Conservation (phyloP, 2,329 filamentous ascomycete genomes). For the Tolypocladium amazonense region DNA sequence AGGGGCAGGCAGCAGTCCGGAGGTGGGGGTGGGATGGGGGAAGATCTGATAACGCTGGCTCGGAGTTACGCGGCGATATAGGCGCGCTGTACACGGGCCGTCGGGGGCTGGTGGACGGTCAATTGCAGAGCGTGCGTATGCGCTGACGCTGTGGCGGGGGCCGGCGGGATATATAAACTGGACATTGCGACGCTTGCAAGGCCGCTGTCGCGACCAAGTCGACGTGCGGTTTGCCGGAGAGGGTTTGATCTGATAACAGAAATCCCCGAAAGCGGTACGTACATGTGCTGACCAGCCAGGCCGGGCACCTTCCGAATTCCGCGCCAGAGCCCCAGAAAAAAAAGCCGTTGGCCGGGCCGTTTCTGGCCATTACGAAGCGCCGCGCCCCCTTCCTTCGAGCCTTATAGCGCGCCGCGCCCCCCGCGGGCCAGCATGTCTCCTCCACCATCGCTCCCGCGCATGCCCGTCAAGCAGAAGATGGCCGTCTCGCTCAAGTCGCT, state of each 20-base stretch:
- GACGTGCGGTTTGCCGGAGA: not conserved
- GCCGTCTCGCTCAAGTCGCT: slow-evolving; percentile 25
- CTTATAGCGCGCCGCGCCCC: not conserved
- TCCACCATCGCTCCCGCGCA: slow-evolving; percentile 10
- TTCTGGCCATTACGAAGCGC: not conserved
- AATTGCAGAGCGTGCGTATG: not conserved
- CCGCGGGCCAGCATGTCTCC: not conserved
- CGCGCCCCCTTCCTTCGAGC: not conserved
- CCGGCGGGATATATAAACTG: not conserved
- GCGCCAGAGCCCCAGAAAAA: not conserved
- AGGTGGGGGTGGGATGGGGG: not conserved
- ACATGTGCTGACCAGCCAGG: not conserved
- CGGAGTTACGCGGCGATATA: slow-evolving; percentile 9
- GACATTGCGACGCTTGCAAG: not conserved
- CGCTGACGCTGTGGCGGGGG: not conserved
- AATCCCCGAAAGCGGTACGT: not conserved
- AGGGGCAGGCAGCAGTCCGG: not conserved
- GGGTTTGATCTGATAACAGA: slow-evolving; percentile 2
- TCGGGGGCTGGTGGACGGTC: not conserved
- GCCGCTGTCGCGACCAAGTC: not conserved
- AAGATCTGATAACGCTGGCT: slow-evolving; percentile 1
- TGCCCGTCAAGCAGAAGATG: slow-evolving; percentile 29
- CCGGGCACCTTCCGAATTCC: not conserved
- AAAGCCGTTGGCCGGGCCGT: not conserved
- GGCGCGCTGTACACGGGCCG: not conserved